Percentiles rank a stretch among this genome's conserved stretches.
Conservation (phyloP, 192 early-diverging fungal genomes). For the Linnemannia elongata region DNA sequence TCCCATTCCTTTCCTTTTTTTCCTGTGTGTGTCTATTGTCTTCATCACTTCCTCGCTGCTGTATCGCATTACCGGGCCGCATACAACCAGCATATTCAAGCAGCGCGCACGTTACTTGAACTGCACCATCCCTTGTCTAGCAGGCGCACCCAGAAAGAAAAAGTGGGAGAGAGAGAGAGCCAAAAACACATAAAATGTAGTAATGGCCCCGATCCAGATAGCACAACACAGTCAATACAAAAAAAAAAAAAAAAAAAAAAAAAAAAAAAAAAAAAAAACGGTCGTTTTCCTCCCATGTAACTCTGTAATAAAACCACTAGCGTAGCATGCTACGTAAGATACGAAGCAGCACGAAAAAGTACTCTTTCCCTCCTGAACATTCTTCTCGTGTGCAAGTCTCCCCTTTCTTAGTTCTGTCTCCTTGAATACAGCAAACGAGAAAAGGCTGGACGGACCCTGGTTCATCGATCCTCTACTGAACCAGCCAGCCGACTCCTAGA, state of each 20-base stretch:
- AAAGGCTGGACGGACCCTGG: neutral
- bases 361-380: neutral
- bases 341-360: neutral
- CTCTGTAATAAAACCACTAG: no score
- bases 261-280: neutral
- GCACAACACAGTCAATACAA: neutral
- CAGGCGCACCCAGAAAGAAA: no score
- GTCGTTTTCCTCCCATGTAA: no score
- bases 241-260: neutral
- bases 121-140: no score
- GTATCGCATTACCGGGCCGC: no score
- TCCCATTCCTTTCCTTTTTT: no score
- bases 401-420: neutral
- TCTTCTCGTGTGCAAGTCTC: neutral
- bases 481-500: neutral
- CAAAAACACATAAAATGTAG: neutral
- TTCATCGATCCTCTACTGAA: neutral
- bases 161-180: neutral
- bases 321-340: no score
- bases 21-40: no score
- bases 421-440: neutral
- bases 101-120: no score
- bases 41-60: no score
- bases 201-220: constrained; percentile 9
- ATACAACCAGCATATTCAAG: no score